Evolutionary conservation across 2,329 filamentous ascomycete species (phyloP).

Genomic region (Ascochyta rabiei): DNA sequence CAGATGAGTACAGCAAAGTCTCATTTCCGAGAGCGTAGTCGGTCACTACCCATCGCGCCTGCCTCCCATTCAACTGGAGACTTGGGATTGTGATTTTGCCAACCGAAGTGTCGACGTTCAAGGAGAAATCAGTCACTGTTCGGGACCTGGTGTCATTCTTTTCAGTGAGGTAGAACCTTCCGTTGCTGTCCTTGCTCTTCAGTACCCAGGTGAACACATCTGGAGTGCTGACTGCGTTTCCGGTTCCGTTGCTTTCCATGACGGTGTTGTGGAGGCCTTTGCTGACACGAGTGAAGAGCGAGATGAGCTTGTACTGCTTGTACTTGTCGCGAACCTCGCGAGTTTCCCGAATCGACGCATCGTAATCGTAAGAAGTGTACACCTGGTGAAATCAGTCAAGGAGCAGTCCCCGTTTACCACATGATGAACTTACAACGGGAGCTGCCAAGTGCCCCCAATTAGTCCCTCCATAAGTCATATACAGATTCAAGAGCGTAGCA

Average conservation of each 20-base stretch:
- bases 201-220: constrained; percentile 60
- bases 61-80: constrained; percentile 58
- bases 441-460: constrained; percentile 60
- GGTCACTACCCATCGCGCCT: constrained; percentile 62
- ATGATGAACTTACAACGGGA: constrained; percentile 29
- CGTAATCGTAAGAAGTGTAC: constrained; percentile 56
- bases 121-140: constrained; percentile 54
- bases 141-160: constrained; percentile 55
- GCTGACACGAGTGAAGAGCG: constrained; percentile 60
- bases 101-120: constrained; percentile 56
- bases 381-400: constrained; percentile 38
- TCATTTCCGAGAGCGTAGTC: constrained; percentile 58
- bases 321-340: constrained; percentile 60
- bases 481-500: constrained; percentile 57
- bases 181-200: constrained; percentile 57
- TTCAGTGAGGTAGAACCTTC: constrained; percentile 59
- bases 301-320: constrained; percentile 61
- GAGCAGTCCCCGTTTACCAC: not conserved
- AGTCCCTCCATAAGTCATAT: constrained; percentile 62
- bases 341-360: constrained; percentile 60
- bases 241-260: constrained; percentile 63
- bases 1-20: constrained; percentile 58
- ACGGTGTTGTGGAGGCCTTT: constrained; percentile 58
- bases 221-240: constrained; percentile 49
- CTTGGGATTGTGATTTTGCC: constrained; percentile 53